These are phyloP conservation scores for Lachancea nothofagi DNA, from an alignment of 805 yeast species.

Conservation along the genomic window DNA sequence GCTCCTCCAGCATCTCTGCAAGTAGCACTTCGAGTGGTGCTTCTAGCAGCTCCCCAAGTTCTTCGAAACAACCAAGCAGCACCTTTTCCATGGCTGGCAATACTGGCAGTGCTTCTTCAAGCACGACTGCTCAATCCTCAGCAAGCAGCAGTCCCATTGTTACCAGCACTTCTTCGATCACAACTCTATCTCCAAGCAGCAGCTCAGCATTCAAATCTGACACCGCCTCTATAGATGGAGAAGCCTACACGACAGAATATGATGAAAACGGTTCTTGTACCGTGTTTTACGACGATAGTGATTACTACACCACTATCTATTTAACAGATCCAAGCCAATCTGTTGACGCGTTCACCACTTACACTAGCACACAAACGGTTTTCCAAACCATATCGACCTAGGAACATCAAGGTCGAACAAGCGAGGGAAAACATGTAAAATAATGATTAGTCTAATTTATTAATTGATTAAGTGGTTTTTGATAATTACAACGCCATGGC, in stretches of 20 bases:
- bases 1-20: slow-evolving; percentile 1
- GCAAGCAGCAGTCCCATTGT: slow-evolving; percentile 7
- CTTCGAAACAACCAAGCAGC: slow-evolving; percentile 1
- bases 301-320: slow-evolving; percentile 30
- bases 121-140: slow-evolving; percentile 10
- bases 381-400: slow-evolving; percentile 19
- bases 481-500: not conserved
- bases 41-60: slow-evolving; percentile 18
- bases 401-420: no score
- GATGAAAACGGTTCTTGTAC: slow-evolving; percentile 24
- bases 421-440: slow-evolving; percentile 4
- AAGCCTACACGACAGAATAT: slow-evolving; percentile 13
- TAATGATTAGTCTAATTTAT: not conserved
- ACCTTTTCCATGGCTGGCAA: not conserved
- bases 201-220: slow-evolving; percentile 5
- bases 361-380: slow-evolving; percentile 28
- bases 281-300: slow-evolving; percentile 22
- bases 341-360: slow-evolving; percentile 33
- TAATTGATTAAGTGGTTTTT: not conserved
- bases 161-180: slow-evolving; percentile 8
- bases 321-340: slow-evolving; percentile 26
- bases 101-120: slow-evolving; percentile 2
- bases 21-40: slow-evolving; percentile 30
- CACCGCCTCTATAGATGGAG: not conserved
- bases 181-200: slow-evolving; percentile 4